phyloP scores from a whole-genome alignment of 1,284 basidiomycete species.

The Rhodotorula sp. region DNA sequence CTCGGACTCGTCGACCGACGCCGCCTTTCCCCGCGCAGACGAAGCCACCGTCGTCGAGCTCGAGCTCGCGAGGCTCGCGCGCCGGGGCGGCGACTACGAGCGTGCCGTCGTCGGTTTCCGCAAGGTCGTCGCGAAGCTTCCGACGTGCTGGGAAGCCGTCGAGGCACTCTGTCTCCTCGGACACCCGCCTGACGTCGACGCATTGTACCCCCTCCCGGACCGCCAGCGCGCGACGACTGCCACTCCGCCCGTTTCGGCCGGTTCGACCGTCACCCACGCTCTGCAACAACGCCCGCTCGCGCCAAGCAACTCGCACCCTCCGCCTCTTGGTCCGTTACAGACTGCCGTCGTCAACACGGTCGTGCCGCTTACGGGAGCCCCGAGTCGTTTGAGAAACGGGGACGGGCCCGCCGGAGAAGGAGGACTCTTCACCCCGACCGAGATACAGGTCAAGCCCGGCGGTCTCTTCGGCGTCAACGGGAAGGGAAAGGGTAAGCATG shows the following conservation, averaged over 20 bases:
- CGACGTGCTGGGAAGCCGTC: conserved; percentile 90
- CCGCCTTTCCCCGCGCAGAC: not conserved
- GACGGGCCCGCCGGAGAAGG: not conserved
- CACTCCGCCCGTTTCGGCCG: not conserved
- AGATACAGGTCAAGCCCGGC: conserved; percentile 4
- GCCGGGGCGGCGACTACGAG: conserved; percentile 71
- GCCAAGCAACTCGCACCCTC: not conserved
- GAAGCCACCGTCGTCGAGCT: conserved; percentile 29
- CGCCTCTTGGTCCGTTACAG: conserved; percentile 30
- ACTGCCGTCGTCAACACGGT: conserved; percentile 28
- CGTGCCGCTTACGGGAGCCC: conserved; percentile 1
- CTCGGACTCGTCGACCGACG: not conserved
- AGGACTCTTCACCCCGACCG: conserved; percentile 32
- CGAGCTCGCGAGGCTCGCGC: conserved; percentile 55
- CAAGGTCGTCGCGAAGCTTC: conserved; percentile 69
- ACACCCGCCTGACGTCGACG: conserved; percentile 51
- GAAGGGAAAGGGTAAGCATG: conserved; percentile 9
- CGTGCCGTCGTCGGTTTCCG: conserved; percentile 69
- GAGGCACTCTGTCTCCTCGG: conserved; percentile 81
- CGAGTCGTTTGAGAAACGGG: not conserved
- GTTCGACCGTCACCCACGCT: conserved; percentile 34
- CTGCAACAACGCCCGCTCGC: not conserved
- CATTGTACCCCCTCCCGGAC: conserved; percentile 9
- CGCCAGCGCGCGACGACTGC: not conserved
- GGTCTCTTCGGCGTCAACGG: not conserved